phyloP scores from a whole-genome alignment of 2,329 filamentous ascomycete genomes.

The Nemania sp. region DNA sequence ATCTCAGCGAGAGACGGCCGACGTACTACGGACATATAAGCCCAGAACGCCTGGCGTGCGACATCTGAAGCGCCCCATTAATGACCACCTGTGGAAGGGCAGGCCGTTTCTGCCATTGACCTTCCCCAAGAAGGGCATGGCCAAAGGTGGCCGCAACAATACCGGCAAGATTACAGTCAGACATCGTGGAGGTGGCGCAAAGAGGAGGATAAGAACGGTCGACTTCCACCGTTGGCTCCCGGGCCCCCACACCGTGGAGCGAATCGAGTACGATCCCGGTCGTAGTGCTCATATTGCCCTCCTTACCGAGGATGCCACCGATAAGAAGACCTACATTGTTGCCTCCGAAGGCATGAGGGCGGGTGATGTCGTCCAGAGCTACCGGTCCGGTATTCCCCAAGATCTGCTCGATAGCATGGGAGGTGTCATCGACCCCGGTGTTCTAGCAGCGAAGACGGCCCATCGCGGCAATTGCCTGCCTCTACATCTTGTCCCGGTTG shows the following conservation, averaged over 20 bases:
- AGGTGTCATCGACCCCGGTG: slow-evolving; percentile 91
- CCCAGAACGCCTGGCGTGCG: slow-evolving; percentile 92
- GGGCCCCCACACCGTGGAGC: slow-evolving; percentile 88
- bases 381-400: slow-evolving; percentile 86
- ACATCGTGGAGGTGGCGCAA: slow-evolving; percentile 91
- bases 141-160: slow-evolving; percentile 92
- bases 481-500: slow-evolving; percentile 93
- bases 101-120: slow-evolving; percentile 85
- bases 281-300: slow-evolving; percentile 94
- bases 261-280: slow-evolving; percentile 96
- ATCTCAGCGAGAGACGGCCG: slow-evolving; percentile 51
- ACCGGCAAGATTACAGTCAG: slow-evolving; percentile 87
- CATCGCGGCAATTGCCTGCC: slow-evolving; percentile 96
- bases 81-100: slow-evolving; percentile 97
- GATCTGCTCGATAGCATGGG: slow-evolving; percentile 93
- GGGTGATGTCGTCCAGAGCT: slow-evolving; percentile 93
- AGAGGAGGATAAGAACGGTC: slow-evolving; percentile 89
- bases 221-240: slow-evolving; percentile 85
- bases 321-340: slow-evolving; percentile 87
- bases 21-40: slow-evolving; percentile 84
- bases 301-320: slow-evolving; percentile 78
- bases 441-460: slow-evolving; percentile 92
- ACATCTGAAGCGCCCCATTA: slow-evolving; percentile 91
- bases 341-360: slow-evolving; percentile 94
- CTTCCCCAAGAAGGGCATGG: slow-evolving; percentile 90